Evolutionary conservation across 257 asterid species (phyloP), one percentile per base, ranked within the genome.

Genomic region (Thymus mandschuricus): DNA sequence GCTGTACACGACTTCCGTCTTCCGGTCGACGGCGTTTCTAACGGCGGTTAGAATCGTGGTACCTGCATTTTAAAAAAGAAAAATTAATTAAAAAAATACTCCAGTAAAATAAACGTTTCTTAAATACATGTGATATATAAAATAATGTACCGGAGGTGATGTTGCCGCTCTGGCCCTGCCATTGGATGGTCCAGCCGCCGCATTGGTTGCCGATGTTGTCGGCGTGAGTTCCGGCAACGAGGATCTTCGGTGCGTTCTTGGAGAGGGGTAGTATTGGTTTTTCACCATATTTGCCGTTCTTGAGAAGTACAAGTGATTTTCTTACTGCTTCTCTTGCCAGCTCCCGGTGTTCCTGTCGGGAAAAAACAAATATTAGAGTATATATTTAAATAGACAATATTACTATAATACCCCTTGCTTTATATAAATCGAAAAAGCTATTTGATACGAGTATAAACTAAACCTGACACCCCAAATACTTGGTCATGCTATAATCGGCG

Each of bases 241-340:
- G 73, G 7, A 79, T 71, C 66, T 76, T 80, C 5, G 76, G 33
- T 4, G 76, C 71, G 4, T 76, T 30, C 76, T 62, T 76, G 6
- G 70, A 50, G 8, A 80, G 75, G 0, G 84, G 84, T 4, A 80
- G 34, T 27, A 76, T 49, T 11, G 81, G 81, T 3, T 68, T 12
- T 12, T 72, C 35, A 4, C 10, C 62, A 8, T 59, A 35, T 64
- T 73, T 28, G 10, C 81, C 81, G 57, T 80, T 80, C 75, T 80
- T 80, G 11, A 80, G 81, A 30, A 80, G 51, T 13, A 80, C 84
- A 6, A 73, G 68, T 7, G 81, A 76, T 64, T 80, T 80, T 5
- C 81, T 70, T 15, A 80, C 84, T 1, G 84, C 84, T 76, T 76
- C 84, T 33, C 84, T 73, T 3, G 84, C 84, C 27, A 80, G 75